Evolutionary conservation across 177 flowering plant species (phyloP).

Genomic region (Vitis hybrid): DNA sequence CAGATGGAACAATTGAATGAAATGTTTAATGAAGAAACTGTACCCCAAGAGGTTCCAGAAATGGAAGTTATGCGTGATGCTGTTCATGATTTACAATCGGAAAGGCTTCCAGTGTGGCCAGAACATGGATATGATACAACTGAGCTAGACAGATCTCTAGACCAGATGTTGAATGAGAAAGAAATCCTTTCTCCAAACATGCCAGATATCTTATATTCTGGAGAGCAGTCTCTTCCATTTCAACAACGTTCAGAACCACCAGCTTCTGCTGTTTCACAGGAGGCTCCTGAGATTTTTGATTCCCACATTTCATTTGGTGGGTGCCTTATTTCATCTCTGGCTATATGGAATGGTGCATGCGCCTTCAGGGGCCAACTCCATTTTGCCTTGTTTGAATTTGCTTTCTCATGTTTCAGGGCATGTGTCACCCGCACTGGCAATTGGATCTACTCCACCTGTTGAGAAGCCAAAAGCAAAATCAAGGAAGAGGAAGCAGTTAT

Average conservation of each 20-base stretch:
- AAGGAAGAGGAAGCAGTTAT: conserved; percentile 54
- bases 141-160: conserved; percentile 21
- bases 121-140: conserved; percentile 16
- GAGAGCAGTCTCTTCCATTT: conserved; percentile 31
- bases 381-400: neutral
- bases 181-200: conserved; percentile 36
- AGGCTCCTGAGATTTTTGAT: conserved; percentile 24
- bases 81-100: conserved; percentile 21
- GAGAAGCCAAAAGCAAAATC: conserved; percentile 37
- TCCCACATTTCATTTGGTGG: conserved; percentile 36
- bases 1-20: conserved; percentile 13
- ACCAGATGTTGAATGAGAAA: conserved; percentile 32
- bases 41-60: conserved; percentile 30
- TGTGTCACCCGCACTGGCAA: conserved; percentile 37
- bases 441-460: conserved; percentile 57
- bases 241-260: conserved; percentile 30
- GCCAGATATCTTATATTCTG: conserved; percentile 32
- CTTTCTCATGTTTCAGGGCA: conserved; percentile 29
- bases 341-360: neutral
- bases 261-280: conserved; percentile 31
- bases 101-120: conserved; percentile 19
- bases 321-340: conserved; percentile 16
- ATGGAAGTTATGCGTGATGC: conserved; percentile 52
- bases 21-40: conserved; percentile 18
- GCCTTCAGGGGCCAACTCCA: neutral